Percentiles rank a stretch among this genome's conserved stretches.
Evolutionary conservation across 345 rosid species (phyloP).

Genomic region (Lenwebbia sp.): DNA sequence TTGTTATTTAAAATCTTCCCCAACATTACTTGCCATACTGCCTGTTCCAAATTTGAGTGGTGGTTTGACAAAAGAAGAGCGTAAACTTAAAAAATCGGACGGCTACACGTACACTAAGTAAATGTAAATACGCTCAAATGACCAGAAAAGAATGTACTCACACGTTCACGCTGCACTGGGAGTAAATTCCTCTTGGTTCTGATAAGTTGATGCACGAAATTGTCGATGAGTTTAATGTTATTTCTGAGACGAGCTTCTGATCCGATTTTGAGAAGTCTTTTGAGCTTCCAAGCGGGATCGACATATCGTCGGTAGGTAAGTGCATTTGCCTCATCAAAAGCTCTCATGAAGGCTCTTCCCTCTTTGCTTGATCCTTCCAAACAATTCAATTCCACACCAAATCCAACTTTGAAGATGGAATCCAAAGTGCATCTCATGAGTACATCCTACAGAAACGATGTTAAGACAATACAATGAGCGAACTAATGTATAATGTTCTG

Average conservation of each 20-base stretch:
- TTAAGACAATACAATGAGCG: neutral
- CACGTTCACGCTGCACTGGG: slow-evolving; percentile 7
- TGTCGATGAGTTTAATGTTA: slow-evolving; percentile 31
- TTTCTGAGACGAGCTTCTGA: slow-evolving; percentile 38
- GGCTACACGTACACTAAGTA: neutral
- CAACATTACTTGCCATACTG: neutral
- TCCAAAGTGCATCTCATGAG: slow-evolving; percentile 60
- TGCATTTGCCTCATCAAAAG: slow-evolving; percentile 60
- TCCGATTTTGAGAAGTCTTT: slow-evolving; percentile 43
- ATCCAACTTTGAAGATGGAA: slow-evolving; percentile 74
- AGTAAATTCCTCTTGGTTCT: slow-evolving; percentile 32
- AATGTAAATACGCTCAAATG: neutral
- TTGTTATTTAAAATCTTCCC: neutral
- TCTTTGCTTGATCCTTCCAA: slow-evolving; percentile 42
- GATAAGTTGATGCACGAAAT: slow-evolving; percentile 42
- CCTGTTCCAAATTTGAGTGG: neutral
- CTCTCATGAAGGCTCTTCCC: slow-evolving; percentile 44
- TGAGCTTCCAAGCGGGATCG: slow-evolving; percentile 64
- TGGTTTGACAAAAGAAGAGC: neutral
- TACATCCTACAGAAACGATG: slow-evolving; percentile 25
- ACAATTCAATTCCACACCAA: slow-evolving; percentile 62
- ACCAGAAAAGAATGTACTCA: slow-evolving; percentile 2
- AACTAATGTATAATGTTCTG: neutral
- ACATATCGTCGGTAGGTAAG: slow-evolving; percentile 37
- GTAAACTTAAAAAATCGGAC: neutral